Evolutionary conservation across 495 filamentous ascomycete genomes (phyloP), one percentile per base, ranked within the genome.

Genomic region (Halenospora varia): DNA sequence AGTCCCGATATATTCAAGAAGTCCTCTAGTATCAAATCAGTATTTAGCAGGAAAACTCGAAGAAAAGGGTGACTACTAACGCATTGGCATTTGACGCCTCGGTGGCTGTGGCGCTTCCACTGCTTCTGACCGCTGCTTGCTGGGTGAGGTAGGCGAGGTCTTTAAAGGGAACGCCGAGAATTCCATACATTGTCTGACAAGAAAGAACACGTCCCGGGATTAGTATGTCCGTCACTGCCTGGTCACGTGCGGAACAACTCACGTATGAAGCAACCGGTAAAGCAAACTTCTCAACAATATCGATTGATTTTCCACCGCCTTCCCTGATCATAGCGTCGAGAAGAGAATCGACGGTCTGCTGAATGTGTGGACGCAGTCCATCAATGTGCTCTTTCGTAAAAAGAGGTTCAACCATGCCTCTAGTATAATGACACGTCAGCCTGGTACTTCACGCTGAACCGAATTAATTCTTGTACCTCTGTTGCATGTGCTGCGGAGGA

Each of bases 171-270:
- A 77, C 72, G 8, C 75, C 75, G 3, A 77, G 69, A 29, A 77
- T 73, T 29, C 69, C 70, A 60, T 78, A 78, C 45, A 78, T 76
- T 61, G 73, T 78, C 73, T 77, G 39, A 4, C n/a, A 9, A 4
- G 18, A 40, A 15, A 15, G 35, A 40, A 40, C 15, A 8, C 35
- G 35, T 40, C 9, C 35, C 9, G 8, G 9, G 15, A 15, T n/a
- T n/a, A n/a, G n/a, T n/a, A n/a, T n/a, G n/a, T n/a, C n/a, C n/a
- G n/a, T n/a, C n/a, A n/a, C n/a, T n/a, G n/a, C n/a, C n/a, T n/a
- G n/a, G n/a, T n/a, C n/a, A n/a, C n/a, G n/a, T n/a, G n/a, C n/a
- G n/a, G n/a, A n/a, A n/a, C n/a, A n/a, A 60, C 54, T 25, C 8
- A 26, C 72, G 59, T 75, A 73, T 29, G 71, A 73, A 23, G 75